These are phyloP conservation scores for Colletotrichum destructivum DNA, from an alignment of 2,329 filamentous ascomycete species.

Conservation along the genomic window DNA sequence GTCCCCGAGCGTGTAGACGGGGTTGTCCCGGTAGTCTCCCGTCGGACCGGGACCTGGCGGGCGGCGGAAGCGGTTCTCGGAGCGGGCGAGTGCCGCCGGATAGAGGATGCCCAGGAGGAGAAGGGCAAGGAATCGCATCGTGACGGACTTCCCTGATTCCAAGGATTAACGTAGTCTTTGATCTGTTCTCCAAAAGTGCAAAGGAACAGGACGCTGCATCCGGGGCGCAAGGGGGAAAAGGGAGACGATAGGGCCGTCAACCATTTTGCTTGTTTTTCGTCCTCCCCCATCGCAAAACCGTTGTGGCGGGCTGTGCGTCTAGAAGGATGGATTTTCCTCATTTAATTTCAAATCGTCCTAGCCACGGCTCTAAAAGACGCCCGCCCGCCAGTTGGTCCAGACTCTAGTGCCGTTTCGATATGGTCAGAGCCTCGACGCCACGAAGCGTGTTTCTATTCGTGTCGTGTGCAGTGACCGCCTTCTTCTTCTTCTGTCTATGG, in stretches of 20 bases:
- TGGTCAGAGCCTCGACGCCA: neutral
- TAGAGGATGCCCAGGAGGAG: neutral
- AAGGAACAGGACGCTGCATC: neutral
- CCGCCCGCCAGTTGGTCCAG: neutral
- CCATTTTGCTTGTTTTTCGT: neutral
- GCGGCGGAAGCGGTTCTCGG: slow-evolving; percentile 12
- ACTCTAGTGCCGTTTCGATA: slow-evolving; percentile 4
- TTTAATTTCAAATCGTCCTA: slow-evolving; percentile 1
- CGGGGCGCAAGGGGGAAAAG: too few relatives aligned
- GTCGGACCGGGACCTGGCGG: slow-evolving; percentile 1
- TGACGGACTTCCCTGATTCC: neutral
- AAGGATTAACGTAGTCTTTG: too few relatives aligned
- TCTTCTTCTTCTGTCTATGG: too few relatives aligned
- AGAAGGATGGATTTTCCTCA: neutral
- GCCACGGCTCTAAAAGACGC: neutral
- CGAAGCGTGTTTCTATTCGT: neutral
- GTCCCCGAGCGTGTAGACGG: slow-evolving; percentile 44
- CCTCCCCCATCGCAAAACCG: neutral
- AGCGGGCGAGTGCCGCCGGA: neutral
- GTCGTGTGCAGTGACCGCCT: neutral
- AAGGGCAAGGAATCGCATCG: neutral
- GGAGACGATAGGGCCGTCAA: neutral
- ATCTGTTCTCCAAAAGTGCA: neutral
- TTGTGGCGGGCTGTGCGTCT: neutral
- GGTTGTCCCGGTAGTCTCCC: slow-evolving; percentile 46